Conservation (phyloP, 139 green algal species). For the Chlorella sp. region DNA sequence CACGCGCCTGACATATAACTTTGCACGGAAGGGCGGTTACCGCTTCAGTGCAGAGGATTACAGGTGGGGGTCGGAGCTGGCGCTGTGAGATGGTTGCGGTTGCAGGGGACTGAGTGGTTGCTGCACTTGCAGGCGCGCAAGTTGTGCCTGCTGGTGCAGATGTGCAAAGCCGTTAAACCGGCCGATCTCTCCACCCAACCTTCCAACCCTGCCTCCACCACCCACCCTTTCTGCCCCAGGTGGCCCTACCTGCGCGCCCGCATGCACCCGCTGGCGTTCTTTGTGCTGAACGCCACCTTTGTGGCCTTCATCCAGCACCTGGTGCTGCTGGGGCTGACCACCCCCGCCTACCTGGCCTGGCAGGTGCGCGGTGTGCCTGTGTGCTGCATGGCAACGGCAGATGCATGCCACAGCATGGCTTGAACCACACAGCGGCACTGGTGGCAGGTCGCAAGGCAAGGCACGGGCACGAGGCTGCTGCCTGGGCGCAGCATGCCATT, state of each 20-base stretch:
- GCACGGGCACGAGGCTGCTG: no score
- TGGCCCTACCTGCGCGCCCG: constrained; percentile 28
- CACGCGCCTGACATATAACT: constrained; percentile 57
- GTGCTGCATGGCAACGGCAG: no score
- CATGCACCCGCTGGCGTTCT: constrained; percentile 28
- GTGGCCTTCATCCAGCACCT: constrained; percentile 50
- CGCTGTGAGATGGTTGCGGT: no score
- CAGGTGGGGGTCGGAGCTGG: constrained; percentile 17
- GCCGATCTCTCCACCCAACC: not conserved
- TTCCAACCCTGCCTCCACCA: not conserved
- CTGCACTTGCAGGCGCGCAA: not conserved
- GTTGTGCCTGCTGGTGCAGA: not conserved
- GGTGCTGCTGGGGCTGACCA: constrained; percentile 9
- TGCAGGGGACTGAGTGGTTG: no score
- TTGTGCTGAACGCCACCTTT: constrained; percentile 46
- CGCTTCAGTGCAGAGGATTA: constrained; percentile 40
- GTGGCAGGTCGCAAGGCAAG: no score
- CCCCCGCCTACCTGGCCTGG: constrained; percentile 37
- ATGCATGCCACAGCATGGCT: no score
- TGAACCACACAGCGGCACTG: no score
- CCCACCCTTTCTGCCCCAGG: not conserved
- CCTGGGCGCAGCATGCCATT: no score
- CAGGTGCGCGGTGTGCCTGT: not conserved
- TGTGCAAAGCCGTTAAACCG: not conserved
- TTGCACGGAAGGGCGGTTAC: constrained; percentile 53